Evolutionary conservation across 2,329 filamentous ascomycete species (phyloP), one percentile per base, ranked within the genome.

Genomic region (Fusarium circinatum): DNA sequence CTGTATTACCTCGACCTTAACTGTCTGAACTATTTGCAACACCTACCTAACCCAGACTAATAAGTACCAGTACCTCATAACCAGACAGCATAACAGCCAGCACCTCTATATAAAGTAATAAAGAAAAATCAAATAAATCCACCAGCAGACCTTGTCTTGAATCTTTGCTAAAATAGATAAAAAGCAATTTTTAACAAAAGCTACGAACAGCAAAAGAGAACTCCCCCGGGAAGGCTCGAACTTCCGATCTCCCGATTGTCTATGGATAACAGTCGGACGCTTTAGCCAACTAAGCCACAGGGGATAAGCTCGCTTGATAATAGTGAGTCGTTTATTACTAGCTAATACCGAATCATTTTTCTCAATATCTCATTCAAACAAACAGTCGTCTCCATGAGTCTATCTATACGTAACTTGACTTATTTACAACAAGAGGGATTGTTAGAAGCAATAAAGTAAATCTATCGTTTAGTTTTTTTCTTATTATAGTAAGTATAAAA

Each of bases 201-300:
- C 1, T 9, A 0, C 8, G 20, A 41, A 32, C 3, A 4, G 22
- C 49, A 69, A 64, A 69, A 69, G 12, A 12, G 10, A 54, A 58
- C 71, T 78, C 76, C 76, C 76, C 76, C 75, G 76, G 76, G 71
- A 78, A 78, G 76, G 76, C 69, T 78, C 76, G 76, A 78, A 77
- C 75, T 78, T 76, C 73, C 75, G 76, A 78, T 78, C 76, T 78
- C 75, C 73, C 75, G 76, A 78, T 78, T 76, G 74, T 76, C 74
- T 68, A 65, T 60, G 18, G 70, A 75, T 75, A 75, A 75, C 72
- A 75, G 72, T 75, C 72, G 73, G 73, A 75, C 73, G 73, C 73
- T 75, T 75, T 75, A 75, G 72, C 73, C 73, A 75, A 75, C 73
- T 75, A 75, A 75, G 73, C 73, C 73, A 75, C 73, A 75, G 72